These are phyloP conservation scores for Leucoagaricus sp. DNA, from an alignment of 1,284 basidiomycete species.

Conservation along the genomic window DNA sequence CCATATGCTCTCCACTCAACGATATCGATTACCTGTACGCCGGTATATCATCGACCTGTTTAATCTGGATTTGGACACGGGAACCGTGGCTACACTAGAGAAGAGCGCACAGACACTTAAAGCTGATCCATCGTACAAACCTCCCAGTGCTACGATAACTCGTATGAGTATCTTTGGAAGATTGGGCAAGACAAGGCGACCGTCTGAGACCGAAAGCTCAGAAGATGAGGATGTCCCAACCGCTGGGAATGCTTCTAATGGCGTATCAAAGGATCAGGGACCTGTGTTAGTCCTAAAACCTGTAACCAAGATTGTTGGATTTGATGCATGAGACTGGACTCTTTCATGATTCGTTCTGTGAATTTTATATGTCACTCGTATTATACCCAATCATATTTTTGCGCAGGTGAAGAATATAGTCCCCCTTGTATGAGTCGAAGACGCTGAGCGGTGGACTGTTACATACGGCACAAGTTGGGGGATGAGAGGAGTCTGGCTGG, in stretches of 20 bases:
- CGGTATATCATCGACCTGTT: conserved; percentile 94
- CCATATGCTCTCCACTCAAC: conserved; percentile 83
- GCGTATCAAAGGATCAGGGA: conserved; percentile 40
- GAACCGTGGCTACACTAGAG: conserved; percentile 52
- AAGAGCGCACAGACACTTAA: conserved; percentile 51
- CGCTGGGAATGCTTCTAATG: conserved; percentile 17
- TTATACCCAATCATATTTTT: no score
- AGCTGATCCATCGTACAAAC: conserved; percentile 50
- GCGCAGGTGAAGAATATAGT: no score
- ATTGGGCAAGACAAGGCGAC: conserved; percentile 40
- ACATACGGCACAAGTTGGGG: no score
- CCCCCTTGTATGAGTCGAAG: no score
- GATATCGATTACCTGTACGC: conserved; percentile 88
- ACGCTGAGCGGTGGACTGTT: no score
- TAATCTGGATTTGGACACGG: conserved; percentile 72
- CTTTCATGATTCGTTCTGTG: not conserved
- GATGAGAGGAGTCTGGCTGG: no score
- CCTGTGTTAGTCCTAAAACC: conserved; percentile 61
- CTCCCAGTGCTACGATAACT: conserved; percentile 45
- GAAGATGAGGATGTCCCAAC: conserved; percentile 55
- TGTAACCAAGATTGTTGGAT: conserved; percentile 62
- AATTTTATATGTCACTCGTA: not conserved
- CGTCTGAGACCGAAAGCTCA: conserved; percentile 58
- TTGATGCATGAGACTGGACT: conserved; percentile 28
- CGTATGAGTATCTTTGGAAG: conserved; percentile 62